Evolutionary conservation across 2,329 filamentous ascomycete genomes (phyloP).

Genomic region (Didymella pomorum): DNA sequence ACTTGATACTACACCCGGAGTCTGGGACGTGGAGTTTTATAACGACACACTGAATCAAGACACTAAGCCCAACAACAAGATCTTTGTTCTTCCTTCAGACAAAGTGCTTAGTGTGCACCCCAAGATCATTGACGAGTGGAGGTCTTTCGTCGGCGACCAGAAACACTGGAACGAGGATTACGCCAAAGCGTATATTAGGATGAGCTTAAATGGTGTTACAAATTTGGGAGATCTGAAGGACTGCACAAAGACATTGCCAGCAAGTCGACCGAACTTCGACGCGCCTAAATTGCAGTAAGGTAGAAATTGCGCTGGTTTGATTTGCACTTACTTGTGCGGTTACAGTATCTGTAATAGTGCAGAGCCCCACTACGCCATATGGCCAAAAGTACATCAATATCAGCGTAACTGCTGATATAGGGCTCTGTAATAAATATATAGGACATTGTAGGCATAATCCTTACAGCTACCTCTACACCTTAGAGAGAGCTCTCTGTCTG

Average conservation of each 20-base stretch:
- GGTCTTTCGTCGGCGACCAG: constrained; percentile 39
- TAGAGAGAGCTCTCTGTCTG: too few relatives aligned
- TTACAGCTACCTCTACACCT: too few relatives aligned
- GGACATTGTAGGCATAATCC: too few relatives aligned
- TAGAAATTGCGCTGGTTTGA: too few relatives aligned
- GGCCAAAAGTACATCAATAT: too few relatives aligned
- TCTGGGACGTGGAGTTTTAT: constrained; percentile 63
- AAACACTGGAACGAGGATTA: constrained; percentile 43
- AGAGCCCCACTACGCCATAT: too few relatives aligned
- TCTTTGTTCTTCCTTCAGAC: constrained; percentile 43
- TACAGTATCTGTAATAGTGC: too few relatives aligned
- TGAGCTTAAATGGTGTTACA: constrained; percentile 40
- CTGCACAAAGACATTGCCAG: constrained; percentile 42
- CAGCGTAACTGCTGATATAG: too few relatives aligned
- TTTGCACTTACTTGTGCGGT: too few relatives aligned
- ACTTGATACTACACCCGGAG: constrained; percentile 59
- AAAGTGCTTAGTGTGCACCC: constrained; percentile 37
- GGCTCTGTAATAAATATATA: too few relatives aligned
- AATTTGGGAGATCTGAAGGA: constrained; percentile 38
- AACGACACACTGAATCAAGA: constrained; percentile 41
- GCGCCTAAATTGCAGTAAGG: too few relatives aligned
- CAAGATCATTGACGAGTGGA: constrained; percentile 37
- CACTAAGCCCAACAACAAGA: constrained; percentile 25
- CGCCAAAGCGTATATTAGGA: constrained; percentile 42
- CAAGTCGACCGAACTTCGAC: constrained; percentile 19